phyloP scores from a whole-genome alignment of 1,284 basidiomycete genomes.

The Sutorius eximius region DNA sequence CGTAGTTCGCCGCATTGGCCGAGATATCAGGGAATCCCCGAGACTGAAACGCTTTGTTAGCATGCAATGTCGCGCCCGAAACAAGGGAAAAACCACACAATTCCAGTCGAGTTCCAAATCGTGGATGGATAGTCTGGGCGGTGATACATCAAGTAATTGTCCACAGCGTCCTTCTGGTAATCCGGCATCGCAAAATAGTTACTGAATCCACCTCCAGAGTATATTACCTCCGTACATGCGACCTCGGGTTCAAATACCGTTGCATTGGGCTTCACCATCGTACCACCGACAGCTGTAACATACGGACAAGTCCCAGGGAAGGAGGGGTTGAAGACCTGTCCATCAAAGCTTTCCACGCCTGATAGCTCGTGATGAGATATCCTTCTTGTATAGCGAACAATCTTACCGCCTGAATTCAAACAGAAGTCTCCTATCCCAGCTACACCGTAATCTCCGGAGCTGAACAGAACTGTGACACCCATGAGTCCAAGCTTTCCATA shows the following conservation, averaged over 20 bases:
- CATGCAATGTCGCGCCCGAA: no score
- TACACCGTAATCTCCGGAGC: constrained; percentile 52
- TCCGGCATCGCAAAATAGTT: constrained; percentile 39
- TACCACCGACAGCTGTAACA: constrained; percentile 48
- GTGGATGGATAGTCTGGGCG: constrained; percentile 31
- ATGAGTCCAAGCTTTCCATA: constrained; percentile 51
- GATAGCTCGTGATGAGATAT: background rate
- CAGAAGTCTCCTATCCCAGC: constrained; percentile 43
- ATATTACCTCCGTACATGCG: constrained; percentile 32
- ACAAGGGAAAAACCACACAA: background rate
- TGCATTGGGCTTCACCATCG: constrained; percentile 39
- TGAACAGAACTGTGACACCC: constrained; percentile 51
- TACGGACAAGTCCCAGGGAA: constrained; percentile 48
- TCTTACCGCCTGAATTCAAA: constrained; percentile 40
- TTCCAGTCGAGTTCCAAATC: constrained; percentile 48
- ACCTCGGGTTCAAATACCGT: constrained; percentile 33
- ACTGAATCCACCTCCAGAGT: constrained; percentile 47
- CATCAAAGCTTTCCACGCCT: constrained; percentile 14
- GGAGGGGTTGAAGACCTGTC: constrained; percentile 47
- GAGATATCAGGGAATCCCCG: constrained; percentile 49
- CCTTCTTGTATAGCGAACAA: background rate
- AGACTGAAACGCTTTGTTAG: constrained; percentile 10
- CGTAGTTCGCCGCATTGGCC: constrained; percentile 43
- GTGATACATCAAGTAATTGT: constrained; percentile 21
- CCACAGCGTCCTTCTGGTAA: constrained; percentile 38